phyloP scores from a whole-genome alignment of 495 filamentous ascomycete genomes.

The Penicillium arizonense region DNA sequence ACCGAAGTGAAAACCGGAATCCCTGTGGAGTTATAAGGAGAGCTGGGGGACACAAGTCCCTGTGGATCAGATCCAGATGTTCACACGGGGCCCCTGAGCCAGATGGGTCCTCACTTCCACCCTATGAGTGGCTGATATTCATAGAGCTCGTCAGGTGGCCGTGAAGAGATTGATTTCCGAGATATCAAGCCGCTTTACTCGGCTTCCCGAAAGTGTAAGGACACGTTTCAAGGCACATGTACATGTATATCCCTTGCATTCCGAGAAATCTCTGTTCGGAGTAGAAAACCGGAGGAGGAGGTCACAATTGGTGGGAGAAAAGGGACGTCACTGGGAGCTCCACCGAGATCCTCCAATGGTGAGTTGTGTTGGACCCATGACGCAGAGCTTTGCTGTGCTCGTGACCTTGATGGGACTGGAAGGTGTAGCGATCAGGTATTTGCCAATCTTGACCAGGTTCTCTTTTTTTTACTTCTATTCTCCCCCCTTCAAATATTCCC shows the following conservation, averaged over 20 bases:
- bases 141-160: conserved; percentile 23
- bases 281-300: conserved; percentile 1
- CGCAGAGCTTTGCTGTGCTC: conserved; percentile 9
- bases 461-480: neutral
- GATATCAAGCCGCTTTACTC: neutral
- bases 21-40: neutral
- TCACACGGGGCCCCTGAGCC: neutral
- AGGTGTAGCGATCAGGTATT: conserved; percentile 22
- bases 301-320: conserved; percentile 38
- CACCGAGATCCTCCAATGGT: conserved; percentile 12
- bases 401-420: conserved; percentile 8
- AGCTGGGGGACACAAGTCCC: neutral
- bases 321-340: conserved; percentile 26
- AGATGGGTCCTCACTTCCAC: neutral
- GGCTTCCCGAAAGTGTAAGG: neutral
- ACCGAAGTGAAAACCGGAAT: conserved; percentile 5
- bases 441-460: conserved; percentile 10
- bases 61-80: conserved; percentile 6
- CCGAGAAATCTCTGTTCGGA: conserved; percentile 32
- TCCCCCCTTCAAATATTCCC: neutral
- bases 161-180: conserved; percentile 22
- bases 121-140: neutral
- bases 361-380: conserved; percentile 20
- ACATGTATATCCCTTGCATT: neutral
- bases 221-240: neutral